phyloP scores from a whole-genome alignment of 2,329 filamentous ascomycete species.

The Colletotrichum spinosum region DNA sequence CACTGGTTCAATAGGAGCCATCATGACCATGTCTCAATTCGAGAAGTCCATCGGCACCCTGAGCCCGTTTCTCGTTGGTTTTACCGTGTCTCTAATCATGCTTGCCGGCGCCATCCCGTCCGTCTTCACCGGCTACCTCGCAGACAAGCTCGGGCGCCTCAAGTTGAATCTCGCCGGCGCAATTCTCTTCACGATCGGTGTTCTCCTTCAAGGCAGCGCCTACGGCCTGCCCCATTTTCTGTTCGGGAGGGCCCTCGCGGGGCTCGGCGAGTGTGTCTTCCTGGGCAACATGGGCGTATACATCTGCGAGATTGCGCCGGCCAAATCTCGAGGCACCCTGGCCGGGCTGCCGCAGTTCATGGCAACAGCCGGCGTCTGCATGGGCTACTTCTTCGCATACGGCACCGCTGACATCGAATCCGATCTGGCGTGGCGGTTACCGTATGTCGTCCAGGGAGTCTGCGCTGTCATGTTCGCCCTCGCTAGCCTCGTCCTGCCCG shows the following conservation, averaged over 20 bases:
- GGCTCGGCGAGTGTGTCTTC: conserved; percentile 69
- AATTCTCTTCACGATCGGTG: conserved; percentile 63
- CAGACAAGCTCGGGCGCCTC: conserved; percentile 62
- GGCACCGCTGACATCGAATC: conserved; percentile 56
- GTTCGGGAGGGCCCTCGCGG: conserved; percentile 65
- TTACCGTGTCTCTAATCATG: conserved; percentile 71
- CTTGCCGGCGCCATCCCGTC: conserved; percentile 69
- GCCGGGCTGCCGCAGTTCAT: conserved; percentile 65
- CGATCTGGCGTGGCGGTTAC: conserved; percentile 66
- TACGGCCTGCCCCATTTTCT: conserved; percentile 63
- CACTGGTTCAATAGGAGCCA: conserved; percentile 49
- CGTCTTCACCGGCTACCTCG: conserved; percentile 67
- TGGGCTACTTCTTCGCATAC: conserved; percentile 72
- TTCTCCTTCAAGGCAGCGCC: conserved; percentile 62
- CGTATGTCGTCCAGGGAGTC: conserved; percentile 61
- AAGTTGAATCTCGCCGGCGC: conserved; percentile 60
- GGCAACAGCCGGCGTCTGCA: conserved; percentile 60
- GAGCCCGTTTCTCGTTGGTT: conserved; percentile 64
- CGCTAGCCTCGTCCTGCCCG: conserved; percentile 57
- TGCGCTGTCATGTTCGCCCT: conserved; percentile 51
- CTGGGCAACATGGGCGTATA: conserved; percentile 69
- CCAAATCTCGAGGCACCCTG: conserved; percentile 60
- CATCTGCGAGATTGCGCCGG: conserved; percentile 71
- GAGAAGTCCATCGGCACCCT: conserved; percentile 55
- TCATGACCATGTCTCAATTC: conserved; percentile 49